Conservation (phyloP, 1,284 basidiomycete genomes). For the Ceratobasidium sp. region DNA sequence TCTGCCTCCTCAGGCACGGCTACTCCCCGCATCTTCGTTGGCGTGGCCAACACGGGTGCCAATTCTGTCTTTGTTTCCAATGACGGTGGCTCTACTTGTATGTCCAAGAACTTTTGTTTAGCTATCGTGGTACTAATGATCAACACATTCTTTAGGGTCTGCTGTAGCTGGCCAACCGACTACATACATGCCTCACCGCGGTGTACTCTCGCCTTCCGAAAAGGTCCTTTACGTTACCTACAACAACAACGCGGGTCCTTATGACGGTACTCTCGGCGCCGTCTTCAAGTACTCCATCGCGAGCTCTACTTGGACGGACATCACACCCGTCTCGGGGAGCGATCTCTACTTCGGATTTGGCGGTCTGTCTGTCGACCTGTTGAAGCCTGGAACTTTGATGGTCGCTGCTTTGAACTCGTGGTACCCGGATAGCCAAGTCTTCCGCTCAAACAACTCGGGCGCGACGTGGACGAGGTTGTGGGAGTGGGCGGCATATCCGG, state of each 20-base stretch:
- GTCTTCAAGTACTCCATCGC: slow-evolving; percentile 60
- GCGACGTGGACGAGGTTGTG: slow-evolving; percentile 67
- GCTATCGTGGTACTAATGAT: background rate
- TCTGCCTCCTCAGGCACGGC: slow-evolving; percentile 63
- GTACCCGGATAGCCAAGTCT: slow-evolving; percentile 74
- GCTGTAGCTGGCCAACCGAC: slow-evolving; percentile 66
- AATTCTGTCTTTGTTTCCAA: slow-evolving; percentile 67
- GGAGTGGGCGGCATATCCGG: slow-evolving; percentile 57
- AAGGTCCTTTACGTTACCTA: slow-evolving; percentile 69
- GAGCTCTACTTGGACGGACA: slow-evolving; percentile 64
- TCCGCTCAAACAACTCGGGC: slow-evolving; percentile 67
- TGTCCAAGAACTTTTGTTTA: slow-evolving; percentile 33
- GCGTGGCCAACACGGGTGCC: slow-evolving; percentile 65
- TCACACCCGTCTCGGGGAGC: slow-evolving; percentile 61
- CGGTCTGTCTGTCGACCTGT: slow-evolving; percentile 68
- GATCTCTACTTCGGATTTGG: slow-evolving; percentile 65
- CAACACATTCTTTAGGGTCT: slow-evolving; percentile 57
- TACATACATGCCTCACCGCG: slow-evolving; percentile 70
- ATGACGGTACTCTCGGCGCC: slow-evolving; percentile 59
- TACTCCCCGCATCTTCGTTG: slow-evolving; percentile 72
- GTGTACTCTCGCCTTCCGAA: slow-evolving; percentile 67
- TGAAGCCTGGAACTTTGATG: slow-evolving; percentile 71
- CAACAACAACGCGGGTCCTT: slow-evolving; percentile 62
- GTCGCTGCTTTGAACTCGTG: slow-evolving; percentile 72
- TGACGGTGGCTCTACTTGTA: slow-evolving; percentile 68